Conservation (phyloP, 2,329 filamentous ascomycete species). For the Fusarium mundagurra region DNA sequence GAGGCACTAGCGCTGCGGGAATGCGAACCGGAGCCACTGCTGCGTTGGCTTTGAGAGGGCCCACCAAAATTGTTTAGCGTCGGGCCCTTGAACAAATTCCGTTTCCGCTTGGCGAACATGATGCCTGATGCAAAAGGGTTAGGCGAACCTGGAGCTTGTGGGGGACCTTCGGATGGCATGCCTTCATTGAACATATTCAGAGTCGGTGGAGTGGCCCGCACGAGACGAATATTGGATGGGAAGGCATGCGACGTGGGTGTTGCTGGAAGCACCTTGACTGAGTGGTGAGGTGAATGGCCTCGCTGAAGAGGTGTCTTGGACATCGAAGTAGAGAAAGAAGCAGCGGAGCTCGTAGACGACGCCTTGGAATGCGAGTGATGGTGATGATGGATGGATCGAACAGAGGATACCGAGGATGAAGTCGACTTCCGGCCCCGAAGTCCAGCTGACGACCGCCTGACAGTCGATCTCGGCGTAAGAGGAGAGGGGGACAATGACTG, state of each 20-base stretch:
- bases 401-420: conserved; percentile 91
- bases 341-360: conserved; percentile 87
- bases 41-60: conserved; percentile 49
- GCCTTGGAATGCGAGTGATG: conserved; percentile 92
- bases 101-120: conserved; percentile 83
- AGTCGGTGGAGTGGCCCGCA: conserved; percentile 67
- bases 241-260: conserved; percentile 81
- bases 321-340: conserved; percentile 74
- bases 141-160: conserved; percentile 60
- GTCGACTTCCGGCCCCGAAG: conserved; percentile 94
- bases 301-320: conserved; percentile 73
- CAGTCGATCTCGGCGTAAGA: conserved; percentile 85
- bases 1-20: conserved; percentile 70
- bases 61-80: conserved; percentile 67
- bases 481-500: conserved; percentile 88
- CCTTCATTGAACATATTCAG: conserved; percentile 67
- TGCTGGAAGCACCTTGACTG: conserved; percentile 93
- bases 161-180: conserved; percentile 56
- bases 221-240: conserved; percentile 86
- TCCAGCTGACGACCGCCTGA: conserved; percentile 83
- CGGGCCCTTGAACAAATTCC: conserved; percentile 84
- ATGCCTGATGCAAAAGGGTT: conserved; percentile 71
- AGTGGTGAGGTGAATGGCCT: conserved; percentile 83
- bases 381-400: conserved; percentile 89
- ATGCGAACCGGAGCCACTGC: conserved; percentile 52